Evolutionary conservation across 129 eudicot species (phyloP).

Genomic region (Rutidosis leptorrhynchoides): DNA sequence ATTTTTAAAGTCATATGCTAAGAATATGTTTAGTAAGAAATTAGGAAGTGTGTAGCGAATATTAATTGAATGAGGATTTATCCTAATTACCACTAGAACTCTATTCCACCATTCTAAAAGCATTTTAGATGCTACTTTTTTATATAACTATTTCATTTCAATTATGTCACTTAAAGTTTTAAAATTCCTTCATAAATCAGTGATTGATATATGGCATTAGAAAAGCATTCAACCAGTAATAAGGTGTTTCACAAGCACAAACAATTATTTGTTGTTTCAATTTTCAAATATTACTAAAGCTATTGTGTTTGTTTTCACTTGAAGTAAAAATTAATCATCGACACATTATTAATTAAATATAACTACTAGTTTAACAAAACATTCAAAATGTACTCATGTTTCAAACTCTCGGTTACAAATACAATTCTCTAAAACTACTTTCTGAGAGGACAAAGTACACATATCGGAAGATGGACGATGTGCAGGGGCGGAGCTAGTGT

Average conservation of each 20-base stretch:
- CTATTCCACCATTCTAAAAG: conserved; percentile 32
- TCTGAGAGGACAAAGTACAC: too few species aligned
- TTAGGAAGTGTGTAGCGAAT: conserved; percentile 35
- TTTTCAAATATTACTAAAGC: too few species aligned
- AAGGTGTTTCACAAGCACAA: not conserved
- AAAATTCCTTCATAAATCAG: conserved; percentile 16
- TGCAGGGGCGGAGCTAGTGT: too few species aligned
- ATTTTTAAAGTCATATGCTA: conserved; percentile 5
- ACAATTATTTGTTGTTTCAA: too few species aligned
- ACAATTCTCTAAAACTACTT: too few species aligned
- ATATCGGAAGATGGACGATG: too few species aligned
- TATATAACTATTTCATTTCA: conserved; percentile 5
- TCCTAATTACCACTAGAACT: conserved; percentile 31
- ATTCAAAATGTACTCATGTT: too few species aligned
- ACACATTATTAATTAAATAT: too few species aligned
- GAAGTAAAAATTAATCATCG: too few species aligned
- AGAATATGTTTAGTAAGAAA: not conserved
- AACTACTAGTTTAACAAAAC: too few species aligned
- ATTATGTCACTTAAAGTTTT: conserved; percentile 23
- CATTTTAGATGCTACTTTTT: conserved; percentile 28
- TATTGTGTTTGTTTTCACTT: too few species aligned
- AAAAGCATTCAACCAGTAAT: not conserved
- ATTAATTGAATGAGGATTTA: conserved; percentile 31
- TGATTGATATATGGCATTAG: conserved; percentile 19
- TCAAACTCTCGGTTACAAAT: too few species aligned